Evolutionary conservation across 1,284 basidiomycete species (phyloP).

Genomic region (Moesziomyces parantarcticus): DNA sequence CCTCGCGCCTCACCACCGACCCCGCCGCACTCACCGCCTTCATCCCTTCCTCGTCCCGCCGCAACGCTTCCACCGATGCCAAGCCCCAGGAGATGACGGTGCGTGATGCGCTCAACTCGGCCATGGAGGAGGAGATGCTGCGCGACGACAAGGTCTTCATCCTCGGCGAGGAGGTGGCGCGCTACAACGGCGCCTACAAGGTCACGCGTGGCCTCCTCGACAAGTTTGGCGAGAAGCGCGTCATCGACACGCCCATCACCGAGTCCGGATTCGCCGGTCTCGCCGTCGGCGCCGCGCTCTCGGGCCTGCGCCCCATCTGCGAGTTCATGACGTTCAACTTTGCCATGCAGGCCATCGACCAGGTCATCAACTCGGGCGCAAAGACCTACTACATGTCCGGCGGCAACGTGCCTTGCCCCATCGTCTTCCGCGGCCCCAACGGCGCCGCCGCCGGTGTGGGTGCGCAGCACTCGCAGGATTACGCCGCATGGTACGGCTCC

Average conservation of each 20-base stretch:
- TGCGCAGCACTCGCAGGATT: constrained; percentile 75
- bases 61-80: constrained; percentile 53
- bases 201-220: constrained; percentile 85
- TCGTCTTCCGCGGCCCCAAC: constrained; percentile 99
- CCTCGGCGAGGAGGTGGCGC: constrained; percentile 97
- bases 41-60: constrained; percentile 43
- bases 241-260: constrained; percentile 89
- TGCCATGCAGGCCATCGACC: constrained; percentile 85
- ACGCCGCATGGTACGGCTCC: constrained; percentile 84
- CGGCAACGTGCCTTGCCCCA: constrained; percentile 95
- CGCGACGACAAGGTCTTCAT: constrained; percentile 95
- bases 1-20: constrained; percentile 47
- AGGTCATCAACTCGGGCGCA: constrained; percentile 99
- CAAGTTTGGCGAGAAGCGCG: constrained; percentile 99
- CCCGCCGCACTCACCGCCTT: constrained; percentile 47
- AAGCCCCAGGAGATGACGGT: constrained; percentile 84
- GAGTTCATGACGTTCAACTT: constrained; percentile 95
- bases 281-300: constrained; percentile 91
- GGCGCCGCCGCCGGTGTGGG: constrained; percentile 96
- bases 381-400: constrained; percentile 99
- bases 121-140: constrained; percentile 99
- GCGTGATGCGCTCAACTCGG: constrained; percentile 94
- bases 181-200: constrained; percentile 99
- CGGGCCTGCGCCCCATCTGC: constrained; percentile 95
- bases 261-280: constrained; percentile 99